These are phyloP conservation scores for Diaporthe ilicicola DNA, from an alignment of 2,329 filamentous ascomycete genomes.

Conservation along the genomic window DNA sequence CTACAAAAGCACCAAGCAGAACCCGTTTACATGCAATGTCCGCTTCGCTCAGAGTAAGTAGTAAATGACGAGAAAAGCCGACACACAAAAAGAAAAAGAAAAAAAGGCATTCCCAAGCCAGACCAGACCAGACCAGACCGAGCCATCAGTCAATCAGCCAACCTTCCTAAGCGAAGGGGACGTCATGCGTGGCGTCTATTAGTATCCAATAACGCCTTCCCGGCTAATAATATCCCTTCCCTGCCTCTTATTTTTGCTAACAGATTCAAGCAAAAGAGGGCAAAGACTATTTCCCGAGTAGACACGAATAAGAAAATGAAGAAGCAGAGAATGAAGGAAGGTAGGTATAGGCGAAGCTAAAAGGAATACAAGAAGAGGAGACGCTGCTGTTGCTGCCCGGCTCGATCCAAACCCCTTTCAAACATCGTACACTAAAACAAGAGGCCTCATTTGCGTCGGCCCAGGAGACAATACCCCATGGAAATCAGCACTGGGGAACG, in stretches of 20 bases:
- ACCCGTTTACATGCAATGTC: slow-evolving; percentile 16
- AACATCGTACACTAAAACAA: slow-evolving; percentile 9
- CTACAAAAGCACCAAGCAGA: neutral
- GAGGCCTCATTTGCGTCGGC: neutral
- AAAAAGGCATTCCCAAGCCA: neutral
- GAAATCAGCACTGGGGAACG: too few species aligned
- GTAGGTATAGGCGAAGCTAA: slow-evolving; percentile 8
- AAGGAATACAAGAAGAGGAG: slow-evolving; percentile 10
- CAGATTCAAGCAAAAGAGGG: neutral
- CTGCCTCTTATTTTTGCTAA: neutral
- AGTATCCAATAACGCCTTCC: slow-evolving; percentile 24
- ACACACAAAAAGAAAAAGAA: neutral
- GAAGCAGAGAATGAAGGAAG: neutral
- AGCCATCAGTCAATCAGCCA: neutral
- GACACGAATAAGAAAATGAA: neutral
- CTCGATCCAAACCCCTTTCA: neutral
- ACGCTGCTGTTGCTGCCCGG: neutral
- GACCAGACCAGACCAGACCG: neutral
- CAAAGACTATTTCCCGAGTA: neutral
- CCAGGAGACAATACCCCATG: neutral
- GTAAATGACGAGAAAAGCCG: neutral
- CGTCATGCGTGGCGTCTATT: slow-evolving; percentile 8
- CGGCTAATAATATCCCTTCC: neutral
- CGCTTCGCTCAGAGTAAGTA: neutral
- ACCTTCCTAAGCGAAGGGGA: neutral